Evolutionary conservation across 2,329 filamentous ascomycete species (phyloP), one percentile per base, ranked within the genome.

Genomic region (Penicillium corylophilum): DNA sequence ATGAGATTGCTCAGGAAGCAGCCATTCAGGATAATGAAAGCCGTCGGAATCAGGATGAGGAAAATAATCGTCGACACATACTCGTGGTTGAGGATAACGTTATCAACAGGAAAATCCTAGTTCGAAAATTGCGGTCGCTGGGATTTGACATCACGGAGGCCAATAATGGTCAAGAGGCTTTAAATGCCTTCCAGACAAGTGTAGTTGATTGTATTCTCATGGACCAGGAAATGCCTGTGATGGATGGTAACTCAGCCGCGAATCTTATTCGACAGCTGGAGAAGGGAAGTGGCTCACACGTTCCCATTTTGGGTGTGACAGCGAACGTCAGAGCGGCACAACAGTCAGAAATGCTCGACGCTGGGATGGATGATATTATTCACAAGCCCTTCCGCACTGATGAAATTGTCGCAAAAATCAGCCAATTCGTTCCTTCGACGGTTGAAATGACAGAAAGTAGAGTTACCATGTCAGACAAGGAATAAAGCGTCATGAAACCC

Each of bases 161-260:
- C 10, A 69, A 64, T 13, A 71, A 76, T 33, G 74, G 74, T 1
- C 63, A 62, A 13, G 74, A 78, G 56, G 75, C 74, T 44, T 63
- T 81, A 1, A 72, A 73, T 0, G 68, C 71, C 2, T 68, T 77
- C 7, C 54, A 67, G 29, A 35, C 2, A 26, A 23, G 3, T 66
- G n/a, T n/a, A n/a, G n/a, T 89, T 22, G 83, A 83, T 8, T 78
- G 90, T 41, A 85, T 92, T 10, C 70, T 92, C 5, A 90, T 92
- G 88, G 89, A 92, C 64, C 77, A 90, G 43, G 88, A 91, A 64
- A 92, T 92, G 88, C 88, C 88, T 1, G 80, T 90, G 39, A 91
- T 91, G 88, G 87, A 92, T 62, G 89, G 89, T 31, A 82, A 89
- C 69, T 87, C 86, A 2, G 90, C 88, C 56, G 84, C 88, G 12